These are phyloP conservation scores for Isoetes engelmannii DNA, from an alignment of 83 land plant genomes.

Conservation along the genomic window DNA sequence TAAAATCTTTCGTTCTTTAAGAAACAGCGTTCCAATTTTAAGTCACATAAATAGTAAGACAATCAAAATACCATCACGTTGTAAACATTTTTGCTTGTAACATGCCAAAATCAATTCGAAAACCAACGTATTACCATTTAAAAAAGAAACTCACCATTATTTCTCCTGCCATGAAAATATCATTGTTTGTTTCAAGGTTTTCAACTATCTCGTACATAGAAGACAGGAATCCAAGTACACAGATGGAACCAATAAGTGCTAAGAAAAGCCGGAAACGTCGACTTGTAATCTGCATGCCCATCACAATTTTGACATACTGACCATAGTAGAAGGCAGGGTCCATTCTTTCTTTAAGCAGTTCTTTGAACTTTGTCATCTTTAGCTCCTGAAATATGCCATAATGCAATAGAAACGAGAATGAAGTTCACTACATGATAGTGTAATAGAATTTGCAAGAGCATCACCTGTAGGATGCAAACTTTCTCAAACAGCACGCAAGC, in stretches of 20 bases:
- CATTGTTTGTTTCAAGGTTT: not conserved
- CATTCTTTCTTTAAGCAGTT: constrained; percentile 5
- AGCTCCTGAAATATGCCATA: constrained; percentile 11
- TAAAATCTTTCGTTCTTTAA: too few species aligned
- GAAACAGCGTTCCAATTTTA: too few species aligned
- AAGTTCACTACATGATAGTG: too few species aligned
- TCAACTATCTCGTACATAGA: constrained; percentile 20
- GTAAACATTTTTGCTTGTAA: too few species aligned
- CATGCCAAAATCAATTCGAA: too few species aligned
- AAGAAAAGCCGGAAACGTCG: constrained; percentile 17
- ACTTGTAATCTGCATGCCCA: constrained; percentile 15
- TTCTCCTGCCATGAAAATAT: constrained; percentile 1
- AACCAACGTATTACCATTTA: too few species aligned
- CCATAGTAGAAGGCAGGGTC: constrained; percentile 12
- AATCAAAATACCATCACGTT: too few species aligned
- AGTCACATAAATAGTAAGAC: too few species aligned
- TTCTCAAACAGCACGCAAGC: constrained; percentile 15
- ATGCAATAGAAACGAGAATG: too few species aligned
- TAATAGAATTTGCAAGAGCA: not conserved
- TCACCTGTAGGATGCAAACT: constrained; percentile 18
- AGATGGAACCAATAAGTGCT: constrained; percentile 12
- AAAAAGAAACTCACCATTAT: not conserved
- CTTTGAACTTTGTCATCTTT: constrained; percentile 17
- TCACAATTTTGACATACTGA: constrained; percentile 10
- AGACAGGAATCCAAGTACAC: constrained; percentile 10